These are phyloP conservation scores for Xylariaceae sp. DNA, from an alignment of 2,329 filamentous ascomycete genomes.

Conservation along the genomic window DNA sequence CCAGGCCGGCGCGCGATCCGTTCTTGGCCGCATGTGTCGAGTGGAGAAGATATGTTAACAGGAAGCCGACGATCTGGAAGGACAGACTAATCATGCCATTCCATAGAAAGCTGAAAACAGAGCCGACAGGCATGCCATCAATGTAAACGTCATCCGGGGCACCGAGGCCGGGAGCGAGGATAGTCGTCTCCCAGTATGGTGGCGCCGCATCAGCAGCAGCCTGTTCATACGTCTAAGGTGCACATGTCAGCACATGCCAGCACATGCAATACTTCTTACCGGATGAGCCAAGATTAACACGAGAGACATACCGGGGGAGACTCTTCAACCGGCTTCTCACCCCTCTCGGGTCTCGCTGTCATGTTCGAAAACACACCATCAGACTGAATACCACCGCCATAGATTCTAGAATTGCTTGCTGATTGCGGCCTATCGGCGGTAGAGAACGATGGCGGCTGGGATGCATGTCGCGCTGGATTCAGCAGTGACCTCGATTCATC, in stretches of 20 bases:
- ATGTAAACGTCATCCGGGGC: constrained; percentile 95
- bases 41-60: constrained; percentile 95
- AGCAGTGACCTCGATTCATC: constrained; percentile 16
- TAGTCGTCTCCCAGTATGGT: constrained; percentile 98
- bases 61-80: constrained; percentile 93
- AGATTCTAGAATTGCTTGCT: constrained; percentile 41
- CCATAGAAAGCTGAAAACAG: constrained; percentile 82
- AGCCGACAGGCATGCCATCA: constrained; percentile 88
- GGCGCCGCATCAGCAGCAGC: constrained; percentile 92
- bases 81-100: constrained; percentile 96
- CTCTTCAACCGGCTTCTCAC: constrained; percentile 73
- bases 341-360: constrained; percentile 79
- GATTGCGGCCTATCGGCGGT: constrained; percentile 22
- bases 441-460: constrained; percentile 30
- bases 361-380: constrained; percentile 97
- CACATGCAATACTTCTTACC: background rate
- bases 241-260: constrained; percentile 31
- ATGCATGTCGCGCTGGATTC: constrained; percentile 16
- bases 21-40: constrained; percentile 98
- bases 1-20: constrained; percentile 86
- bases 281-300: background rate
- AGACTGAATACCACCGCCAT: constrained; percentile 70
- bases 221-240: constrained; percentile 84
- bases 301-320: constrained; percentile 72
- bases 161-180: constrained; percentile 83